Evolutionary conservation across 2,329 filamentous ascomycete genomes (phyloP), one percentile per base, ranked within the genome.

Genomic region (Verruconis gallopava): DNA sequence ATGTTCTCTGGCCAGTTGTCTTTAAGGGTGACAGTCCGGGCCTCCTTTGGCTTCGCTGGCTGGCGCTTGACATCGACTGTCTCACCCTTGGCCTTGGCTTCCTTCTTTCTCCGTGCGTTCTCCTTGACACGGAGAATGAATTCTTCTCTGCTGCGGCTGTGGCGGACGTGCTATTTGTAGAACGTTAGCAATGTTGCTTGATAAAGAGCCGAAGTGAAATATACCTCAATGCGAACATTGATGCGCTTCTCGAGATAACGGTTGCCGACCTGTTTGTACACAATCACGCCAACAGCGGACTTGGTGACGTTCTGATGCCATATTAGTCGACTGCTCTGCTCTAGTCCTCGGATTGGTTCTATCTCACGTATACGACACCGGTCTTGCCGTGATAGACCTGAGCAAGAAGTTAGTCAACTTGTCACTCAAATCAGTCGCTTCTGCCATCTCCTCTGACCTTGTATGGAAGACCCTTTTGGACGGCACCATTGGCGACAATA

Each of bases 201-300:
- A 30, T 30, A 9, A n/a, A 9, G 25, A 9, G n/a, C 9, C n/a
- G 25, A 30, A 30, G 25, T 9, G n/a, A 30, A n/a, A n/a, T 30
- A n/a, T 30, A 81, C 25, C 25, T 98, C 91, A 69, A 96, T 71
- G 66, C 91, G 85, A 72, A 98, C 76, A 80, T 94, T 96, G 75
- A 98, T 80, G 68, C 91, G 89, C 86, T 98, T 98, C 84, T 98
- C 91, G 67, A 98, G 77, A 80, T 95, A 98, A 63, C 89, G 84
- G 81, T 96, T 91, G 73, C 88, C 86, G 67, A 98, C 91, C 70
- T 93, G 85, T 80, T 94, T 95, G 83, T 93, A 89, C 72, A 98
- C 84, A 73, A 98, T 95, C 69, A 98, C 83, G 62, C 91, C 91
- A 65, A 98, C 86, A 53, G 91, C 84, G 59, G 78, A 83, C 80